phyloP scores from a whole-genome alignment of 2,329 filamentous ascomycete genomes.

The Diaporthe sp. region DNA sequence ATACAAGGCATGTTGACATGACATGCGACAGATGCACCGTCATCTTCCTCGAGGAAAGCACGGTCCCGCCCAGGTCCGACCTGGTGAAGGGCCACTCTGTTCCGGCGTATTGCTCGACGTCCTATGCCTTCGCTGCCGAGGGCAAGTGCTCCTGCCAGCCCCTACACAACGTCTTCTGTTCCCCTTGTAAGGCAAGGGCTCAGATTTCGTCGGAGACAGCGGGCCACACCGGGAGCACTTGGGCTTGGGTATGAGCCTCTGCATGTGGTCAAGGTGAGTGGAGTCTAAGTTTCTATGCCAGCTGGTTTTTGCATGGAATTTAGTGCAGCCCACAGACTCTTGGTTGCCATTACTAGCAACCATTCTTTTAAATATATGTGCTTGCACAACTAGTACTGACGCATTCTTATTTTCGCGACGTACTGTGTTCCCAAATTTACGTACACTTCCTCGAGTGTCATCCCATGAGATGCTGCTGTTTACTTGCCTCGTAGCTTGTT shows the following conservation, averaged over 20 bases:
- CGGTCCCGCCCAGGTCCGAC: slow-evolving; percentile 15
- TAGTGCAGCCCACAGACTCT: background rate
- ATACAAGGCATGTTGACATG: slow-evolving; percentile 1
- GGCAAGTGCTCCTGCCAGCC: slow-evolving; percentile 13
- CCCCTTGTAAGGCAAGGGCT: slow-evolving; percentile 31
- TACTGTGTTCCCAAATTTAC: too few species aligned
- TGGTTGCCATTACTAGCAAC: background rate
- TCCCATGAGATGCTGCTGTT: background rate
- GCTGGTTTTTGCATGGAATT: background rate
- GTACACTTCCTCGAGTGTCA: background rate
- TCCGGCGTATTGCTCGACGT: background rate
- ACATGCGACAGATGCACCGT: background rate
- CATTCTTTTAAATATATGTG: background rate
- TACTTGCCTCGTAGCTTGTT: background rate
- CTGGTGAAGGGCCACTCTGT: slow-evolving; percentile 2
- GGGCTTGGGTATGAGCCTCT: background rate
- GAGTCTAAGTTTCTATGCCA: background rate
- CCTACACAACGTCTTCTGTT: background rate
- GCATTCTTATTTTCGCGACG: background rate
- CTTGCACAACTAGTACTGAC: background rate
- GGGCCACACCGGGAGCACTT: background rate
- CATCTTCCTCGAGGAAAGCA: slow-evolving; percentile 18
- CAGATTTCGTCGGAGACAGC: slow-evolving; percentile 15
- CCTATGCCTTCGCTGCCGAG: slow-evolving; percentile 18
- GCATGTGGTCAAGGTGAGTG: slow-evolving; percentile 10